phyloP scores from a whole-genome alignment of 495 filamentous ascomycete species.

The Xylaria intraflava region DNA sequence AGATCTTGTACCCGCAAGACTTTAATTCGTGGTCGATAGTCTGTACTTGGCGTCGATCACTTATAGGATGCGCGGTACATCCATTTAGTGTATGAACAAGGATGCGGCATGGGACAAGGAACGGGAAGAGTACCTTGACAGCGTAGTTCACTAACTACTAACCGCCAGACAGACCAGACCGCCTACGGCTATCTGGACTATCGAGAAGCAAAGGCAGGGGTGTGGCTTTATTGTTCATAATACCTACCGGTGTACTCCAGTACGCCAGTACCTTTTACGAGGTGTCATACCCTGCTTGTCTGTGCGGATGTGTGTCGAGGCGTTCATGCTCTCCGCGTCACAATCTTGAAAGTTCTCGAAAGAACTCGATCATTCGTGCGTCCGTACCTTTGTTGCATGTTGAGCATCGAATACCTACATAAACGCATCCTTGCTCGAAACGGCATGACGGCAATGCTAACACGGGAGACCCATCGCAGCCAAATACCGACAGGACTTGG shows the following conservation, averaged over 20 bases:
- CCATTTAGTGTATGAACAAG: conserved; percentile 7
- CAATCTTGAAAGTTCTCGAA: background rate
- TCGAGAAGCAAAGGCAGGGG: conserved; percentile 8
- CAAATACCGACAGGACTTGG: conserved; percentile 8
- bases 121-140: conserved; percentile 12
- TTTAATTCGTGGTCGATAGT: conserved; percentile 10
- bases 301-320: conserved; percentile 10
- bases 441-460: conserved; percentile 14
- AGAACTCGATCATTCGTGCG: background rate
- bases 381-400: background rate
- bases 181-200: conserved; percentile 7
- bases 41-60: conserved; percentile 16
- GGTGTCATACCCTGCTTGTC: conserved; percentile 10
- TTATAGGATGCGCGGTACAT: conserved; percentile 13
- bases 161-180: conserved; percentile 12
- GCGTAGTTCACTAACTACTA: background rate
- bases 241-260: conserved; percentile 9
- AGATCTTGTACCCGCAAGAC: conserved; percentile 16
- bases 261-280: conserved; percentile 8
- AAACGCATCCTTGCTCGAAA: conserved; percentile 11
- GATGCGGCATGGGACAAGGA: too few relatives aligned
- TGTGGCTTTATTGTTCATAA: conserved; percentile 10
- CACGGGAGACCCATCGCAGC: conserved; percentile 14
- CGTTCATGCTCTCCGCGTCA: conserved; percentile 12
- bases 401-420: conserved; percentile 1